Evolutionary conservation across 179 eudicot genomes (phyloP).

Genomic region (Nepenthes alata): DNA sequence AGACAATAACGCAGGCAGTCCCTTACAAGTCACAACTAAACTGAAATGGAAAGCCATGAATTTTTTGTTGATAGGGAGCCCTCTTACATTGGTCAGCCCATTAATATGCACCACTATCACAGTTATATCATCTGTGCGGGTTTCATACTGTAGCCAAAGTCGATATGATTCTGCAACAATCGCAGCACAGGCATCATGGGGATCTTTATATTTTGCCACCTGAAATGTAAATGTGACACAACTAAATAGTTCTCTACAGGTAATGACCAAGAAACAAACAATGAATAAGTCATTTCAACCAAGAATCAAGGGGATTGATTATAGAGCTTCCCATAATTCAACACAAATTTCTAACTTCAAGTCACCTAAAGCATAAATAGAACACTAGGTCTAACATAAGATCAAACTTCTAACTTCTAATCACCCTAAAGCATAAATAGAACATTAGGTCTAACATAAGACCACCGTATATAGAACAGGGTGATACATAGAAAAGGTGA

Average conservation of each 20-base stretch:
- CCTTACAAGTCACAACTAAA: not conserved
- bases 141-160: constrained; percentile 96
- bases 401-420: too few relatives aligned
- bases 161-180: constrained; percentile 98
- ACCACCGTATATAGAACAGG: too few relatives aligned
- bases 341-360: too few relatives aligned
- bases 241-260: not conserved
- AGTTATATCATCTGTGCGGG: constrained; percentile 97
- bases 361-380: too few relatives aligned
- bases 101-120: constrained; percentile 77
- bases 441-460: too few relatives aligned
- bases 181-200: constrained; percentile 99
- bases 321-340: too few relatives aligned
- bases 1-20: too few relatives aligned
- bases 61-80: constrained; percentile 7
- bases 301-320: too few relatives aligned
- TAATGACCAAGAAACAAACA: not conserved
- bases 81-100: constrained; percentile 63
- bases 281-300: not conserved
- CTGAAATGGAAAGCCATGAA: not conserved
- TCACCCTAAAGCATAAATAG: too few relatives aligned
- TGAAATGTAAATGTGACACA: constrained; percentile 15
- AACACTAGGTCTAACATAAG: too few relatives aligned
- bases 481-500: too few relatives aligned
- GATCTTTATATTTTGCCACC: constrained; percentile 83